phyloP scores from a whole-genome alignment of 208 protist species.

The Leptomonas pyrrhocoris region DNA sequence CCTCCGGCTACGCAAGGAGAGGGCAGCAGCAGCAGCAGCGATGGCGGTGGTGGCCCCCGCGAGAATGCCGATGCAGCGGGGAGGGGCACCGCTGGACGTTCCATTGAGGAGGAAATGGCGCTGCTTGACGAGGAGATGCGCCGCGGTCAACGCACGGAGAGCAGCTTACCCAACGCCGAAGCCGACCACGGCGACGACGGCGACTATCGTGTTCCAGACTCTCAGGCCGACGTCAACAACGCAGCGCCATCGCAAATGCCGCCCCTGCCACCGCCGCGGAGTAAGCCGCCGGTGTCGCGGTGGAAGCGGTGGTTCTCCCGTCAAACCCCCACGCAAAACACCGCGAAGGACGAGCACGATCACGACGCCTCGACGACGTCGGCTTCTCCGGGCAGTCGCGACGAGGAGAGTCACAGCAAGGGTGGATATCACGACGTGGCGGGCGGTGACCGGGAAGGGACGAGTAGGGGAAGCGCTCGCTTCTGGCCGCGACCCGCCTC shows the following conservation, averaged over 20 bases:
- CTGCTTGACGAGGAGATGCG: conserved; percentile 9
- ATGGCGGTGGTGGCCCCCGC: no score
- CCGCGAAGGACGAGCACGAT: not conserved
- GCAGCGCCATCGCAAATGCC: no score
- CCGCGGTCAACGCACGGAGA: not conserved
- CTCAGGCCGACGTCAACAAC: no score
- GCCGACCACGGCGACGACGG: not conserved
- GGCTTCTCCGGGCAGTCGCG: no score
- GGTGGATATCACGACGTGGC: no score
- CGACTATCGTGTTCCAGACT: no score
- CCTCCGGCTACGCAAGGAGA: no score
- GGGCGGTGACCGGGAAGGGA: not conserved
- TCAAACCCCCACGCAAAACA: not conserved
- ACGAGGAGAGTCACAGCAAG: no score
- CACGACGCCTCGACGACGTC: not conserved
- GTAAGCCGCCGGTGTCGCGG: not conserved
- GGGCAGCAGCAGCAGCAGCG: no score
- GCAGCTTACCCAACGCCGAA: not conserved
- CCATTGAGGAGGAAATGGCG: conserved; percentile 8
- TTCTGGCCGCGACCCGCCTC: not conserved
- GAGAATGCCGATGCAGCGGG: not conserved
- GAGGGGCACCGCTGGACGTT: not conserved
- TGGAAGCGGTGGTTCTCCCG: not conserved
- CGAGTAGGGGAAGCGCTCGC: not conserved
- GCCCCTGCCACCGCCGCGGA: no score